Base-by-base conservation (phyloP, 2,329 filamentous ascomycete species). In the Zasmidium cellare region DNA sequence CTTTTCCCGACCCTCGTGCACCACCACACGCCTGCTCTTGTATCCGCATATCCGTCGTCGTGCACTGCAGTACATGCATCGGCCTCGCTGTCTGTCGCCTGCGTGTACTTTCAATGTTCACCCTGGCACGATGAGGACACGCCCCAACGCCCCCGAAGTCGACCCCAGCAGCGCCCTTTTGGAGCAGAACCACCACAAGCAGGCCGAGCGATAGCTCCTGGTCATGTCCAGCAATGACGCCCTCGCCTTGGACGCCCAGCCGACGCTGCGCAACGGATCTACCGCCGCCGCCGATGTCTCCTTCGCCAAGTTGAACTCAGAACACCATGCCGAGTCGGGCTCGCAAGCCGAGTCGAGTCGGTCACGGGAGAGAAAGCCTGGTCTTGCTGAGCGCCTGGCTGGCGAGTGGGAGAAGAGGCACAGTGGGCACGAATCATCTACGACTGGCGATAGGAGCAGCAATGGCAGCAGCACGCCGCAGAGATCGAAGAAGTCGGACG, bases 401-500 rank as follows among this genome's bases (percentile, higher is more conserved):
- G 35, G 35, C 7, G 50, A 31, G 14, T 53, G 41, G 19, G 53
- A 52, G 18, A 61, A 51, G 44, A 25, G 51, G n/a, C 20, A 45
- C 23, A 60, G 41, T 18, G 51, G 38, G n/a, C 23, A 35, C 25
- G 48, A 41, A 35, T 58, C 55, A 3, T 31, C 55, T 23, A 19
- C 54, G 18, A 38, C n/a, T 23, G 47, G 49, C 28, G 58, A 59
- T 7, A 57, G 49, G 3, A 31, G 54, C 35, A 57, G 51, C 28
- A 50, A 51, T 16, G 55, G 49, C 51, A 61, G 49, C 54, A 61
- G 53, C 38, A 58, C 59, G 44, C 59, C 61, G 20, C 53, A 57
- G 22, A 53, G 57, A 24, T 56, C 65, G 3, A 67, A 70, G 53
- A 71, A 69, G 53, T 71, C 74, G 14, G 76, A 75, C 22, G 76